phyloP scores from a whole-genome alignment of 1,284 basidiomycete species.

The Volvariella volvacea region DNA sequence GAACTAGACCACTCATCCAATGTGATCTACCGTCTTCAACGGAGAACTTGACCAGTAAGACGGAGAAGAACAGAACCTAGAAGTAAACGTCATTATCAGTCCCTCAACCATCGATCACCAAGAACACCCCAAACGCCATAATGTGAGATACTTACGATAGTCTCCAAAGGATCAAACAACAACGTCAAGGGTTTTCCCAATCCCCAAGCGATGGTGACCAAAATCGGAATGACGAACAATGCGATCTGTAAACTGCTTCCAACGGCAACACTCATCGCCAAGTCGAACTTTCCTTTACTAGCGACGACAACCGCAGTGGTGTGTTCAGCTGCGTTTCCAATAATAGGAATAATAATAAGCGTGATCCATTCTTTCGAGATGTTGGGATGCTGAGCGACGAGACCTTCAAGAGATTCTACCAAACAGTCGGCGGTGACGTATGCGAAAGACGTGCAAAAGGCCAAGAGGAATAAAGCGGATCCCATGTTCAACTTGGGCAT shows the following conservation, averaged over 20 bases:
- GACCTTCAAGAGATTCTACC: slow-evolving; percentile 35
- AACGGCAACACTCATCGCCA: slow-evolving; percentile 54
- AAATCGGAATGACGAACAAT: slow-evolving; percentile 56
- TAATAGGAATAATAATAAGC: slow-evolving; percentile 61
- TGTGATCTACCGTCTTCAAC: slow-evolving; percentile 59
- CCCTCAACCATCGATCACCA: neutral
- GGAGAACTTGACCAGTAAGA: slow-evolving; percentile 56
- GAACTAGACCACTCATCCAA: slow-evolving; percentile 51
- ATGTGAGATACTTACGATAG: slow-evolving; percentile 20
- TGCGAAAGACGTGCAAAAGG: slow-evolving; percentile 34
- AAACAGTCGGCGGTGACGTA: slow-evolving; percentile 59
- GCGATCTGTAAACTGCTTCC: slow-evolving; percentile 67
- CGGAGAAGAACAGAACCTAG: slow-evolving; percentile 44
- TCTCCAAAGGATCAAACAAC: slow-evolving; percentile 36
- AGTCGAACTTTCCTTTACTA: slow-evolving; percentile 47
- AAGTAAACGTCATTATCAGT: neutral
- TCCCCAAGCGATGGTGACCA: slow-evolving; percentile 45
- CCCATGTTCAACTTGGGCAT: slow-evolving; percentile 39
- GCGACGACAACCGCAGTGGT: slow-evolving; percentile 63
- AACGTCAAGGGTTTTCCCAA: slow-evolving; percentile 40
- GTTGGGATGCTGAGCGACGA: slow-evolving; percentile 31
- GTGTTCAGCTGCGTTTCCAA: slow-evolving; percentile 64
- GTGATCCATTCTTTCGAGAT: slow-evolving; percentile 57
- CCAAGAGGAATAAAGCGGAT: slow-evolving; percentile 31
- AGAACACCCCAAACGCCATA: neutral